phyloP scores from a whole-genome alignment of 306 rosid genomes.

The Lathyrus tuberosus region DNA sequence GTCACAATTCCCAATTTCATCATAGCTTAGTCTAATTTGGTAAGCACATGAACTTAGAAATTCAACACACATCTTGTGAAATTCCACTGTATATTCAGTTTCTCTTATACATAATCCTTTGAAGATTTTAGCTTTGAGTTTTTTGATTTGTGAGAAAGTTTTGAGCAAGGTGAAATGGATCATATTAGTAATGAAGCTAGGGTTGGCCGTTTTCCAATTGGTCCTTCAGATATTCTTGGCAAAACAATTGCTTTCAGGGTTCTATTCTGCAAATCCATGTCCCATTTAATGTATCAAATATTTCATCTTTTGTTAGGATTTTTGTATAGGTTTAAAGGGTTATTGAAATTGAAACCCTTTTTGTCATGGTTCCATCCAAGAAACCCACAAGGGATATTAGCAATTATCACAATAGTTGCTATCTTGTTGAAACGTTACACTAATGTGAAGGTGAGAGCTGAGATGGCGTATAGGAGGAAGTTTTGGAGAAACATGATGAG shows the following conservation, averaged over 20 bases:
- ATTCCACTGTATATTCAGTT: background rate
- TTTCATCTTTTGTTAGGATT: slow-evolving; percentile 49
- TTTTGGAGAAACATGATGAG: slow-evolving; percentile 98
- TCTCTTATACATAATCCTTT: background rate
- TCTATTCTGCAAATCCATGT: slow-evolving; percentile 78
- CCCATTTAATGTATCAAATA: slow-evolving; percentile 67
- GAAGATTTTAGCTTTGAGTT: background rate
- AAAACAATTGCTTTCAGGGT: slow-evolving; percentile 79
- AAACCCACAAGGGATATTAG: slow-evolving; percentile 91
- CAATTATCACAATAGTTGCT: slow-evolving; percentile 83
- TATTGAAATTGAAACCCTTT: slow-evolving; percentile 52
- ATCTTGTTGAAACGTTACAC: slow-evolving; percentile 81
- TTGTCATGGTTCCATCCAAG: slow-evolving; percentile 81
- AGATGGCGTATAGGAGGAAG: slow-evolving; percentile 90
- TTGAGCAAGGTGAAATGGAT: slow-evolving; percentile 59
- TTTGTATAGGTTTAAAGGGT: slow-evolving; percentile 54
- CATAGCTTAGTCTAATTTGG: background rate
- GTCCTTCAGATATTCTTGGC: slow-evolving; percentile 83
- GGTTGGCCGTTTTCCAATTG: slow-evolving; percentile 83
- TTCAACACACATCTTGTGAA: background rate
- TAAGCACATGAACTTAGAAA: background rate
- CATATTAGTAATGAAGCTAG: slow-evolving; percentile 80
- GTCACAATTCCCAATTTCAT: too few species aligned
- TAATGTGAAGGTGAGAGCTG: slow-evolving; percentile 75
- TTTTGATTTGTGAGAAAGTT: background rate